Evolutionary conservation across 2,329 filamentous ascomycete genomes (phyloP), one percentile per base, ranked within the genome.

Genomic region (Amphichorda felina): DNA sequence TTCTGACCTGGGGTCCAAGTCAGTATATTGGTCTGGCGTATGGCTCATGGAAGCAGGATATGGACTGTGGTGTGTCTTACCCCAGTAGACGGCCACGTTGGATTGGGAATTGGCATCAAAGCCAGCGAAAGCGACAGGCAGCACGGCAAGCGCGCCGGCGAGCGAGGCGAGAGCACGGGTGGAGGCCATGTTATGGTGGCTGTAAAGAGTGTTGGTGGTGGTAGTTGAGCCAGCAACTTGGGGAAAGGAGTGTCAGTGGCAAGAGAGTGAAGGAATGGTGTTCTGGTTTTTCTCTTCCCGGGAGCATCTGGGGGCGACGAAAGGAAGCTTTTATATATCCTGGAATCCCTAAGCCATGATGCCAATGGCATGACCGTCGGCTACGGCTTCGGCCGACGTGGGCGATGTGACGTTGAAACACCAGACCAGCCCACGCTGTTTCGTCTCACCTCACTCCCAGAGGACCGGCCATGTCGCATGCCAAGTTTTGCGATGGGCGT

Each of bases 21-120:
- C 15, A 34, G 7, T 35, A 19, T 17, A 27, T 26, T 18, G 8
- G 14, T 4, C 3, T n/a, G 4, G 16, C 5, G 4, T 22, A 6
- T 6, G 21, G 21, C 10, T 10, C 6, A 24, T 6, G 6, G 21
- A 6, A 24, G 21, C 6, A 24, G 6, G 21, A 6, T 24, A 10
- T 24, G 36, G 30, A 3, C 8, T 30, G 9, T 30, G 9, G 9
- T 30, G 26, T 37, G n/a, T 36, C 54, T 46, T 54, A 60, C 76
- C 79, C 78, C 78, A 83, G 52, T 83, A 83, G 2, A 81, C 62
- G 18, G 70, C 75, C 36, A 82, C 49, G 45, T 80, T 82, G 34
- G 52, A 60, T 2, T 49, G 45, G 2, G 64, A 61, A n/a, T 47
- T 48, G 4, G 68, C 40, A 40, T 65, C 55, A 44, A 73, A 68